Percentiles rank a stretch among this genome's conserved stretches.
Evolutionary conservation across 2,329 filamentous ascomycete genomes (phyloP).

Genomic region (Scedosporium apiospermum): DNA sequence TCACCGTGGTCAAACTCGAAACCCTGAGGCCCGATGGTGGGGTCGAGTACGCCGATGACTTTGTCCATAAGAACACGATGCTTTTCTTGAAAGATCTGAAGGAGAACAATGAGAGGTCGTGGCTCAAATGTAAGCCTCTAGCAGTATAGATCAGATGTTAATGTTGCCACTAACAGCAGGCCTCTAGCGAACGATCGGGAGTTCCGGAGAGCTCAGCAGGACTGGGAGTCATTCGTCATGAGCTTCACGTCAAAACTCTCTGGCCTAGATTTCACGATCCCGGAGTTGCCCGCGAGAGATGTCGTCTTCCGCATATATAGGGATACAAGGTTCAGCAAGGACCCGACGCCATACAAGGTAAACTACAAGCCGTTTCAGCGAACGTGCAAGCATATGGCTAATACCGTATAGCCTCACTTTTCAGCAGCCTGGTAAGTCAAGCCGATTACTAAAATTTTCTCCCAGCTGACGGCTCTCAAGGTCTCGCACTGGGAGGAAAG

Average conservation of each 20-base stretch:
- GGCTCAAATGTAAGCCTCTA: slow-evolving; percentile 43
- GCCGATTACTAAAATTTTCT: slow-evolving; percentile 11
- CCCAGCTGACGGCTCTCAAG: slow-evolving; percentile 19
- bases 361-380: slow-evolving; percentile 12
- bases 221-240: slow-evolving; percentile 74
- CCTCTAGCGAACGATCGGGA: slow-evolving; percentile 64
- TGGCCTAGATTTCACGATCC: slow-evolving; percentile 69
- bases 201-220: slow-evolving; percentile 66
- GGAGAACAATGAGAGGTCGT: slow-evolving; percentile 47
- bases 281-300: slow-evolving; percentile 78
- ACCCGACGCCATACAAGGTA: slow-evolving; percentile 84
- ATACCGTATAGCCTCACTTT: slow-evolving; percentile 55
- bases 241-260: slow-evolving; percentile 60
- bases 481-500: slow-evolving; percentile 80
- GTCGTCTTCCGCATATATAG: slow-evolving; percentile 81
- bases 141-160: background rate
- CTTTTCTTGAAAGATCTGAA: slow-evolving; percentile 49
- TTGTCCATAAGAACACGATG: slow-evolving; percentile 47
- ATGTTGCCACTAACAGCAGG: background rate
- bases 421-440: slow-evolving; percentile 61
- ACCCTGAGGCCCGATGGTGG: slow-evolving; percentile 27
- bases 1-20: slow-evolving; percentile 4
- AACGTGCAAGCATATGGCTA: background rate
- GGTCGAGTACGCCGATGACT: slow-evolving; percentile 40
- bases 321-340: slow-evolving; percentile 74